Conservation (phyloP, 2,329 filamentous ascomycete genomes). For the Pseudocercospora cruenta region DNA sequence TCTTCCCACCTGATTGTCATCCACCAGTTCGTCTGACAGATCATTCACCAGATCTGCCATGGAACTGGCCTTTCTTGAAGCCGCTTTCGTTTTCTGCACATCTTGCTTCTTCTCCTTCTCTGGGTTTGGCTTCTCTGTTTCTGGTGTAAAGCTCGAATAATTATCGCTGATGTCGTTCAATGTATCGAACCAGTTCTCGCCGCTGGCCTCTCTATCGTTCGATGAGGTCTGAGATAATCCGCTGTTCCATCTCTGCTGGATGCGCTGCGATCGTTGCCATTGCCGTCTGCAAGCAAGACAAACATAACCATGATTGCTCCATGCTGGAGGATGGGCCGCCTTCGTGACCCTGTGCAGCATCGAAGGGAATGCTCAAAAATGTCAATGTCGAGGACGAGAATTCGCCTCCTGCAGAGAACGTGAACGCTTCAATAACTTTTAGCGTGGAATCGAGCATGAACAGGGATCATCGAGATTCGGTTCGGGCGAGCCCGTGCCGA, state of each 20-base stretch:
- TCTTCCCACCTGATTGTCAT: not conserved
- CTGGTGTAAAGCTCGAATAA: constrained; percentile 3
- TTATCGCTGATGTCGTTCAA: constrained; percentile 30
- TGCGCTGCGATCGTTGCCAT: constrained; percentile 17
- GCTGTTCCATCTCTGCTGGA: constrained; percentile 25
- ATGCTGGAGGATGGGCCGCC: constrained; percentile 21
- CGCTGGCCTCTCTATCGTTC: not conserved
- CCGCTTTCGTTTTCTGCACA: not conserved
- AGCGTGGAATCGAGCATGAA: not conserved
- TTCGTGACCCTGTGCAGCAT: constrained; percentile 24
- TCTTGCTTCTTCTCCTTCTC: not conserved
- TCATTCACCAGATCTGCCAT: not conserved
- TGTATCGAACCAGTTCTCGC: constrained; percentile 24
- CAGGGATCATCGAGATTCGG: not conserved
- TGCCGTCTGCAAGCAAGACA: constrained; percentile 28
- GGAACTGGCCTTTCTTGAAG: not conserved
- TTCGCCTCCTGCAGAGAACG: not conserved
- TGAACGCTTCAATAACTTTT: not conserved
- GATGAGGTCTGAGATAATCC: constrained; percentile 5
- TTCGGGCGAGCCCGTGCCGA: not conserved
- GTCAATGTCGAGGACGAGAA: not conserved
- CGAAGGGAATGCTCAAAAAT: not conserved
- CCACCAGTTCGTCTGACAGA: not conserved
- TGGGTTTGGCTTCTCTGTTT: not conserved
- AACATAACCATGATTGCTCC: constrained; percentile 27